phyloP scores from a whole-genome alignment of 116 monocot genomes.

The Zostera marina region DNA sequence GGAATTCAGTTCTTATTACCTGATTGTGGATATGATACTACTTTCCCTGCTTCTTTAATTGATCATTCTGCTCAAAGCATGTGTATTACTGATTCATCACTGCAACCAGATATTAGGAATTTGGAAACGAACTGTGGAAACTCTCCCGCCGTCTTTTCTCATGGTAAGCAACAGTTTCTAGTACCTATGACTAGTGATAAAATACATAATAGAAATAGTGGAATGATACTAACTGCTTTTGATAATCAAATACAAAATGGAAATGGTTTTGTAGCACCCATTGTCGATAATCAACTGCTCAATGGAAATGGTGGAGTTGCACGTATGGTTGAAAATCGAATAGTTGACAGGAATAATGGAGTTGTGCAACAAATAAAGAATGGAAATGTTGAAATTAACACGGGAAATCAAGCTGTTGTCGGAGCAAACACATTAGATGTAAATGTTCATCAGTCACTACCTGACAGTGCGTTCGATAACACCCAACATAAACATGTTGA shows the following conservation, averaged over 20 bases:
- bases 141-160: constrained; percentile 14
- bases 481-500: constrained; percentile 29
- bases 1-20: constrained; percentile 16
- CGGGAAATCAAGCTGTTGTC: constrained; percentile 16
- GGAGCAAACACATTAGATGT: constrained; percentile 10
- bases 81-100: constrained; percentile 13
- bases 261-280: background rate
- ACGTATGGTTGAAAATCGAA: constrained; percentile 10
- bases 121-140: constrained; percentile 6
- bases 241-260: no score
- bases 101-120: constrained; percentile 12
- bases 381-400: constrained; percentile 4
- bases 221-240: background rate
- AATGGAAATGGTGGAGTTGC: constrained; percentile 2
- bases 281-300: constrained; percentile 6
- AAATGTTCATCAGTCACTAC: constrained; percentile 14
- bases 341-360: background rate
- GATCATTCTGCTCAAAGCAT: constrained; percentile 16
- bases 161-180: constrained; percentile 15
- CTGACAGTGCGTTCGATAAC: constrained; percentile 21
- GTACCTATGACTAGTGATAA: constrained; percentile 11
- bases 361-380: background rate
- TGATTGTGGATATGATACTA: constrained; percentile 10
- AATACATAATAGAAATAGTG: background rate
- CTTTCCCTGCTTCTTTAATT: constrained; percentile 3